Evolutionary conservation across 495 filamentous ascomycete species (phyloP).

Genomic region (Bathelium albidoporum): DNA sequence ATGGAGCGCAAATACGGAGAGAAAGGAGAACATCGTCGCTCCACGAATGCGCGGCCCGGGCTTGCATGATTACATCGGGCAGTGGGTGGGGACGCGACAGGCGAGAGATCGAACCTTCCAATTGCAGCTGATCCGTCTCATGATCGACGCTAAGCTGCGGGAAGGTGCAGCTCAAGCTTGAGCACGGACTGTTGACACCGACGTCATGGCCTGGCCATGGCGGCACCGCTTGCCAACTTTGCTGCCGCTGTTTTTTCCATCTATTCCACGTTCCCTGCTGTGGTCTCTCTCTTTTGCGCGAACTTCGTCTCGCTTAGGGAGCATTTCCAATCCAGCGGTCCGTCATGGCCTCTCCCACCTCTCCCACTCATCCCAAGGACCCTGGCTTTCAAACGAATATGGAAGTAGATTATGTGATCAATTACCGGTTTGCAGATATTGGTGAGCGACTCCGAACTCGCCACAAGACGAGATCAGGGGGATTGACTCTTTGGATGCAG

Average conservation of each 20-base stretch:
- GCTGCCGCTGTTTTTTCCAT: background rate
- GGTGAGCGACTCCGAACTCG: slow-evolving; percentile 36
- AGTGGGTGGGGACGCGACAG: no score
- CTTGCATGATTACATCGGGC: background rate
- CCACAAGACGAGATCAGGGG: background rate
- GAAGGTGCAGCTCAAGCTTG: background rate
- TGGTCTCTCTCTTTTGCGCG: background rate
- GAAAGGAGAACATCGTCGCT: background rate
- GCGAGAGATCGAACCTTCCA: no score
- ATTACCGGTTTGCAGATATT: slow-evolving; percentile 57
- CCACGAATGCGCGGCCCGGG: no score
- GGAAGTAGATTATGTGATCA: slow-evolving; percentile 88
- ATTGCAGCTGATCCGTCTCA: background rate
- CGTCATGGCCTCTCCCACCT: slow-evolving; percentile 11
- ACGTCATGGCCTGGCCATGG: background rate
- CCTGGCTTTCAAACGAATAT: slow-evolving; percentile 42
- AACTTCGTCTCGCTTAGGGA: background rate
- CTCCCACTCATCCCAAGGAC: slow-evolving; percentile 19
- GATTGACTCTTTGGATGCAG: slow-evolving; percentile 32
- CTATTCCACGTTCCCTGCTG: background rate
- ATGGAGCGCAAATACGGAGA: slow-evolving; percentile 3
- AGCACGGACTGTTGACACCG: slow-evolving; percentile 4
- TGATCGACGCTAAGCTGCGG: background rate
- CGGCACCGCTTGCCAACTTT: background rate
- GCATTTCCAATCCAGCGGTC: background rate